Evolutionary conservation across 345 rosid genomes (phyloP).

Genomic region (Syzygium aqueum): DNA sequence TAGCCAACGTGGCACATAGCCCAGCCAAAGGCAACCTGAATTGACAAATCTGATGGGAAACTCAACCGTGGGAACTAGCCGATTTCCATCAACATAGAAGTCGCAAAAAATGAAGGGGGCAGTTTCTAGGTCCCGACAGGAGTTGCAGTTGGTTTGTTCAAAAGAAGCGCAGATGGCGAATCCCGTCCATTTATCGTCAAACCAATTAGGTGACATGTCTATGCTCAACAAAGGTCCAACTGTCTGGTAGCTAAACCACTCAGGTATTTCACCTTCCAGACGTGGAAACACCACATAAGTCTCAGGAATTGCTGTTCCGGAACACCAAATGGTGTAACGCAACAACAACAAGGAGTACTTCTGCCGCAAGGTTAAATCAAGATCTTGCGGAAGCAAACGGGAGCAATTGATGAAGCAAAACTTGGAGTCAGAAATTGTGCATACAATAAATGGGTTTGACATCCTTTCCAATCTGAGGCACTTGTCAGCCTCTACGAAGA

Average conservation of each 20-base stretch:
- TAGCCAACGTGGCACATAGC: neutral
- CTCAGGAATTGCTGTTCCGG: neutral
- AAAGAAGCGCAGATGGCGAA: neutral
- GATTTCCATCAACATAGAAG: neutral
- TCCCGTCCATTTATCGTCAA: neutral
- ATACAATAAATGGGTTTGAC: neutral
- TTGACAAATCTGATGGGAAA: neutral
- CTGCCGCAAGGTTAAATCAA: neutral
- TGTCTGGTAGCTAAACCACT: neutral
- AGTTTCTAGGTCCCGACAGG: neutral
- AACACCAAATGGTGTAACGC: neutral
- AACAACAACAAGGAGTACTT: neutral
- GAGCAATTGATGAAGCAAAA: neutral
- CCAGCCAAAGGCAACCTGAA: neutral
- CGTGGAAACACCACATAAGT: neutral
- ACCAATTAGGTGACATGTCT: neutral
- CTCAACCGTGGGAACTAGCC: neutral
- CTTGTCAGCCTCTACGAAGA: accelerated
- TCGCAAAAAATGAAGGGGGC: neutral
- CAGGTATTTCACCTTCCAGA: neutral
- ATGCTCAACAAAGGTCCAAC: neutral
- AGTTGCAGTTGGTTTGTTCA: neutral
- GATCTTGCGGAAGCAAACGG: neutral
- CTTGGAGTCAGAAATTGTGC: neutral
- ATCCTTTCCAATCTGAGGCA: neutral